phyloP scores from a whole-genome alignment of 495 filamentous ascomycete species.

The Bacidia rubella region DNA sequence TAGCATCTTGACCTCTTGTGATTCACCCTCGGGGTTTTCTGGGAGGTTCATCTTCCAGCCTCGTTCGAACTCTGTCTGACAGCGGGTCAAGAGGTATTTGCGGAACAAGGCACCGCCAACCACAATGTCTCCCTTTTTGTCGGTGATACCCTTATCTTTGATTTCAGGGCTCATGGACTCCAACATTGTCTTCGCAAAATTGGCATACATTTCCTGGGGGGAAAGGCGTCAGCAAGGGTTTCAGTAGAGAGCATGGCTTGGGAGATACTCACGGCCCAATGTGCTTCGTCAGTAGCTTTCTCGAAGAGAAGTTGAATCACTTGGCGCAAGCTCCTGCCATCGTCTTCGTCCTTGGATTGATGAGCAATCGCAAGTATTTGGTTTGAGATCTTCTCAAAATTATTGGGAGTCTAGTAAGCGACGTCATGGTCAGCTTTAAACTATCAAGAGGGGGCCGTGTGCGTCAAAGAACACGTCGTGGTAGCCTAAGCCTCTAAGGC shows the following conservation, averaged over 20 bases:
- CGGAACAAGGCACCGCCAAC: constrained; percentile 88
- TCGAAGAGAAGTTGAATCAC: constrained; percentile 98
- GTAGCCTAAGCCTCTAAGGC: too few species aligned
- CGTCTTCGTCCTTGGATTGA: constrained; percentile 89
- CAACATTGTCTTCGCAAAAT: constrained; percentile 92
- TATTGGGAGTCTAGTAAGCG: constrained; percentile 98
- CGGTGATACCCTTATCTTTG: constrained; percentile 80
- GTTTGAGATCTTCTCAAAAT: constrained; percentile 88
- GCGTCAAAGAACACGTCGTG: too few species aligned
- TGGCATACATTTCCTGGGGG: background rate
- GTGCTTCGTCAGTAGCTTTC: constrained; percentile 96
- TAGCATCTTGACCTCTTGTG: constrained; percentile 64
- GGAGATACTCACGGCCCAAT: constrained; percentile 98
- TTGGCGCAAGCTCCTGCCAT: constrained; percentile 89
- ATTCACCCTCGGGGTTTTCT: constrained; percentile 61
- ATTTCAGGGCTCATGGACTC: constrained; percentile 91
- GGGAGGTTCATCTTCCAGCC: constrained; percentile 91
- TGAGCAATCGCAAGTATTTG: constrained; percentile 86
- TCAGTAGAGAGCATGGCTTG: too few species aligned
- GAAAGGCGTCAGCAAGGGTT: too few species aligned
- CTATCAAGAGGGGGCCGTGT: too few species aligned
- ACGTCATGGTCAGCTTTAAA: too few species aligned
- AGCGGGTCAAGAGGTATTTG: constrained; percentile 96
- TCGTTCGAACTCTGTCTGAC: constrained; percentile 97
- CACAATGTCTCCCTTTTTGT: constrained; percentile 76